phyloP scores from a whole-genome alignment of 345 rosid species.

The Trapa bicornis region DNA sequence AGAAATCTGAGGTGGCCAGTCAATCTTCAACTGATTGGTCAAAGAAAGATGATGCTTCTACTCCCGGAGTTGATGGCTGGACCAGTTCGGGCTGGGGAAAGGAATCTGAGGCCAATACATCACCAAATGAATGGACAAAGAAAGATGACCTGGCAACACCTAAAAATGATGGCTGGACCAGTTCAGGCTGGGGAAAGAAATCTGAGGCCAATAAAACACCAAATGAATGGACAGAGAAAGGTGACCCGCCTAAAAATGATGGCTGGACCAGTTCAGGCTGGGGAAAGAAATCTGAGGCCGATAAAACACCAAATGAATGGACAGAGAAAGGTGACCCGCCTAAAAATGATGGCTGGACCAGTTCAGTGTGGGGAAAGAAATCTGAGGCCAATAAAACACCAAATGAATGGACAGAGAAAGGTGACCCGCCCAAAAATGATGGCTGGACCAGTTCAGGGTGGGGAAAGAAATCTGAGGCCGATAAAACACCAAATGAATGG shows the following conservation, averaged over 20 bases:
- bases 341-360: not conserved
- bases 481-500: no score
- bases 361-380: conserved; percentile 5
- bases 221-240: no score
- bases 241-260: no score
- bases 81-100: not conserved
- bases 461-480: conserved; percentile 1
- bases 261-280: not conserved
- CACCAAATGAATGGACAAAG: not conserved
- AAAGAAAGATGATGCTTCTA: not conserved
- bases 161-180: no score
- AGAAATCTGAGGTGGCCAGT: not conserved
- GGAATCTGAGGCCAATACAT: not conserved
- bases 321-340: no score
- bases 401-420: no score
- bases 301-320: not conserved
- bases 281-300: not conserved
- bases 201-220: not conserved
- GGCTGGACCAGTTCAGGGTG: conserved; percentile 5
- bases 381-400: not conserved
- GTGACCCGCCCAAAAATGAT: not conserved
- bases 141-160: no score
- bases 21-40: not conserved
- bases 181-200: not conserved
- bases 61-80: not conserved